Evolutionary conservation across 2,329 filamentous ascomycete genomes (phyloP), one percentile per base, ranked within the genome.

Genomic region (Fusarium chuoi): DNA sequence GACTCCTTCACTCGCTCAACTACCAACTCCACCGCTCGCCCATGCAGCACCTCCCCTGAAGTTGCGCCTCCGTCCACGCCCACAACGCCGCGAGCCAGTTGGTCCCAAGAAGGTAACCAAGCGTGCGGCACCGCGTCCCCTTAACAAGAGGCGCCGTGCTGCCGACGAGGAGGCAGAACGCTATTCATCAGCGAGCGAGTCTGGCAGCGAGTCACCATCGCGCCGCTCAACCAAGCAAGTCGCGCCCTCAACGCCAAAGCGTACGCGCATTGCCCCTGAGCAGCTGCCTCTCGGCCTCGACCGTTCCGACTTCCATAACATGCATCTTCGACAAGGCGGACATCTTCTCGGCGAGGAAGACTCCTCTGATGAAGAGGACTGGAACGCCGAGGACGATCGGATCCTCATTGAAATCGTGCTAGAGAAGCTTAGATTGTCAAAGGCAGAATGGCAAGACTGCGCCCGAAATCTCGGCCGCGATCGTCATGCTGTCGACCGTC

Each of bases 371-470:
- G 86, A 87, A 67, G 83, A 85, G 65, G 81, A 82, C 44, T 92
- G 91, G 91, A 90, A 86, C 67, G 84, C 85, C 5, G 90, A 92
- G 71, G 90, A 92, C 70, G 90, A 92, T 79, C 85, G 89, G 65
- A 84, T 91, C 65, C 84, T 93, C 5, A 89, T 92, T n/a, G 90
- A 92, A 81, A 85, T 92, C 24, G 89, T 93, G 44, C 84, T 92
- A 11, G 89, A 91, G 79, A 92, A 92, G 83, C 84, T 92, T 62
- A 88, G 88, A 81, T 84, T 93, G 28, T 87, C 87, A 75, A 91
- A 89, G 81, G 85, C 86, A 57, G 90, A 92, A 65, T 92, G 90
- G 90, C 89, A 91, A 67, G 90, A 92, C 78, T 92, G 90, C 79
- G 90, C 90, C 48, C 85, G 89, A 67, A 90, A 85, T 73, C 83